These are phyloP conservation scores for Ogataea nakhonphanomensis DNA, from an alignment of 805 yeast species.

Conservation along the genomic window DNA sequence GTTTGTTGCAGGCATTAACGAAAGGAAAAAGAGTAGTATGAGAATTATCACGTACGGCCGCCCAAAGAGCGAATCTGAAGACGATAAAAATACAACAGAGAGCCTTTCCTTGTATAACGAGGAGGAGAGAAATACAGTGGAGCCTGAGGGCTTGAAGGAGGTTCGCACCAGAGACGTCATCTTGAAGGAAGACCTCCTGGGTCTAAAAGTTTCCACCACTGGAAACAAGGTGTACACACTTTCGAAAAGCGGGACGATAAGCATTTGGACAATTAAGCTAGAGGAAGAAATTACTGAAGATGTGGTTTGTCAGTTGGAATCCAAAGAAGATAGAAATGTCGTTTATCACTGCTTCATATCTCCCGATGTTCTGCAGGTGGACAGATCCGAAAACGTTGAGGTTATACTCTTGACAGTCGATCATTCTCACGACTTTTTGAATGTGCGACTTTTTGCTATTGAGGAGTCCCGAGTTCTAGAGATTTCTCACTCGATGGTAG, in stretches of 20 bases:
- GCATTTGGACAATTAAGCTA: conserved; percentile 22
- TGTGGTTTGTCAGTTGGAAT: conserved; percentile 11
- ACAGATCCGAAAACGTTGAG: conserved; percentile 21
- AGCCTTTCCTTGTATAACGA: conserved; percentile 28
- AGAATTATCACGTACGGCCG: conserved; percentile 28
- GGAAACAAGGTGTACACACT: conserved; percentile 32
- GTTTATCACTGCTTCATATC: conserved; percentile 27
- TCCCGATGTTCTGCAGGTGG: conserved; percentile 25
- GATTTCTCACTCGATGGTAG: conserved; percentile 28
- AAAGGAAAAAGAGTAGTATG: conserved; percentile 32
- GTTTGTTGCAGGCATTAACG: conserved; percentile 35
- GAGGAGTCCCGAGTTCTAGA: conserved; percentile 28
- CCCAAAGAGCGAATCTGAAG: conserved; percentile 20
- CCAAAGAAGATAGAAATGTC: conserved; percentile 12
- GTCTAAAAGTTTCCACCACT: conserved; percentile 27
- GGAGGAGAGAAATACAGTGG: conserved; percentile 30
- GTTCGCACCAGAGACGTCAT: conserved; percentile 30
- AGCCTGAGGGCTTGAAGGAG: conserved; percentile 32
- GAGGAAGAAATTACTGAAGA: conserved; percentile 12
- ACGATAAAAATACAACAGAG: conserved; percentile 28
- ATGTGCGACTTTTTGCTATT: conserved; percentile 27
- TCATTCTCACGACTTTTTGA: conserved; percentile 16
- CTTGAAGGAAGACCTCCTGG: conserved; percentile 24
- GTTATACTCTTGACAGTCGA: conserved; percentile 24
- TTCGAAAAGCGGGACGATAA: conserved; percentile 31